Percentiles rank a stretch among this genome's conserved stretches.
phyloP scores from a whole-genome alignment of 1,139 yeast genomes.

The Yamadazyma aaseri region DNA sequence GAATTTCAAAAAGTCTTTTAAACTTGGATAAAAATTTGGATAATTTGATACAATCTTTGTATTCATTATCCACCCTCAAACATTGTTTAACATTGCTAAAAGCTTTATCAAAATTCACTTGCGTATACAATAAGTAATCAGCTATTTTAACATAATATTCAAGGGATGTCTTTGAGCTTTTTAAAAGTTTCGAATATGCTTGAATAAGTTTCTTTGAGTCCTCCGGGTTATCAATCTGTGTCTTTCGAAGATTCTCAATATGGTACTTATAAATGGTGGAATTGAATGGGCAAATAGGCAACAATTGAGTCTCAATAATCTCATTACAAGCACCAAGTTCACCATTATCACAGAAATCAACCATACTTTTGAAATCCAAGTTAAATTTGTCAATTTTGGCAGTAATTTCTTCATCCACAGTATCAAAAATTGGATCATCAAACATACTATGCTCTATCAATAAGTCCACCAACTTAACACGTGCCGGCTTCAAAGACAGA shows the following conservation, averaged over 20 bases:
- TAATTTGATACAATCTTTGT: slow-evolving; percentile 48
- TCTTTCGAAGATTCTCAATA: slow-evolving; percentile 18
- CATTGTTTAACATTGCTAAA: slow-evolving; percentile 55
- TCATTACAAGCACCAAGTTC: slow-evolving; percentile 21
- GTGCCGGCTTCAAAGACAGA: slow-evolving; percentile 42
- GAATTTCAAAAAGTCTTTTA: slow-evolving; percentile 30
- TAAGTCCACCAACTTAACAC: slow-evolving; percentile 40
- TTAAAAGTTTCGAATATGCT: slow-evolving; percentile 27
- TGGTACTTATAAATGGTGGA: slow-evolving; percentile 17
- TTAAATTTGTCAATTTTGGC: slow-evolving; percentile 19
- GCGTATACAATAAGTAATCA: slow-evolving; percentile 47
- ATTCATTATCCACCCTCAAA: slow-evolving; percentile 68
- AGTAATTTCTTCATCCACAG: slow-evolving; percentile 15
- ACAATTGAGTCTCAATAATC: slow-evolving; percentile 21
- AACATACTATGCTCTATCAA: slow-evolving; percentile 47
- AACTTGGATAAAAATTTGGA: slow-evolving; percentile 45
- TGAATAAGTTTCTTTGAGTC: slow-evolving; percentile 21
- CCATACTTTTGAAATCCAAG: slow-evolving; percentile 19
- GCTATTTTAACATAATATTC: slow-evolving; percentile 33
- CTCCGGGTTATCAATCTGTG: slow-evolving; percentile 12
- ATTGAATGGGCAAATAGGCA: slow-evolving; percentile 25
- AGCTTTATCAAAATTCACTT: slow-evolving; percentile 51
- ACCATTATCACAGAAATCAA: slow-evolving; percentile 11
- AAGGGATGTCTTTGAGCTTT: slow-evolving; percentile 18
- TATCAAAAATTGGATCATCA: slow-evolving; percentile 19